These are phyloP conservation scores for Musa balbisiana DNA, from an alignment of 202 grass and related monocot genomes.

Conservation along the genomic window DNA sequence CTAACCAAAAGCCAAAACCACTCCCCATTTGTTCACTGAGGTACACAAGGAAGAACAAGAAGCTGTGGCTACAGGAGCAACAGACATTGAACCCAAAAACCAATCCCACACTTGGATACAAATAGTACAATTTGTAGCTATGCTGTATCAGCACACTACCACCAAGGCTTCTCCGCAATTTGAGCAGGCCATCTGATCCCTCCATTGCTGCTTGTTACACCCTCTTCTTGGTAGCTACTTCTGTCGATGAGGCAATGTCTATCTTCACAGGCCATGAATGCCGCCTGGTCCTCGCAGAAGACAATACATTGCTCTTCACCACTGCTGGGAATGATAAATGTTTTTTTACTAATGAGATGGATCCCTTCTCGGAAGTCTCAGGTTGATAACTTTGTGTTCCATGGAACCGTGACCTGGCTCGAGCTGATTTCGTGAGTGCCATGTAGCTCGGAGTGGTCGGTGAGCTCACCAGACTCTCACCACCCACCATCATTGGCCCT, in stretches of 20 bases:
- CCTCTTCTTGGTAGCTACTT: not conserved
- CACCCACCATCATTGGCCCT: not conserved
- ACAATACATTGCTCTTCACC: not conserved
- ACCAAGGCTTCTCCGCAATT: too few species aligned
- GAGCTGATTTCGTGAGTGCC: not conserved
- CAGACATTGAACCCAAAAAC: too few species aligned
- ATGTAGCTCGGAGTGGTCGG: constrained; percentile 2
- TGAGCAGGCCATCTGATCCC: not conserved
- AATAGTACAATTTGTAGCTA: not conserved
- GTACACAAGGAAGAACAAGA: not conserved
- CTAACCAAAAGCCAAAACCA: not conserved
- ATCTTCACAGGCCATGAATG: not conserved
- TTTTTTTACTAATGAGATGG: not conserved
- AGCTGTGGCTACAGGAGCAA: too few species aligned
- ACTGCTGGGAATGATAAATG: not conserved
- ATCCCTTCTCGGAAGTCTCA: constrained; percentile 18
- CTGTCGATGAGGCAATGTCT: constrained; percentile 3
- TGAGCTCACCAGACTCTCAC: not conserved
- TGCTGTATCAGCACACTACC: not conserved
- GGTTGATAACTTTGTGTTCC: not conserved
- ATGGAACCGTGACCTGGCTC: constrained; percentile 10
- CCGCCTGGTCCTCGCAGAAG: not conserved
- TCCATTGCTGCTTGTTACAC: not conserved
- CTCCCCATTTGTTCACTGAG: not conserved
- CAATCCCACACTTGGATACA: not conserved